Base-by-base conservation (phyloP, 495 filamentous ascomycete genomes). In the Penicillium crystallinum region DNA sequence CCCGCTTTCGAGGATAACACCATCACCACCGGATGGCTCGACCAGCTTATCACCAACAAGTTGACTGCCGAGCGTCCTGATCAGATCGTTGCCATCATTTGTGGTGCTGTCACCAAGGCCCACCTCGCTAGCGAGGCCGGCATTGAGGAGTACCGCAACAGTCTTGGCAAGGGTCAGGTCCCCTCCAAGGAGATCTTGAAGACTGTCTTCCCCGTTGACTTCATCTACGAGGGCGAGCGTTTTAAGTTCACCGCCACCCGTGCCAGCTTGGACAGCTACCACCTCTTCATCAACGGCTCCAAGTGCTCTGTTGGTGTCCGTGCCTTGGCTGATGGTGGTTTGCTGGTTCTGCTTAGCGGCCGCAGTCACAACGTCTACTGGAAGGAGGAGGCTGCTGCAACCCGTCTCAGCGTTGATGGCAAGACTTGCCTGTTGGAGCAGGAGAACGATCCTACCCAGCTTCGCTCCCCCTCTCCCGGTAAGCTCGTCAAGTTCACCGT, bases 191-290 rank as follows among this genome's bases (percentile, higher is more conserved):
- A 99, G 59, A 87, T 95, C 49, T 78, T 97, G 52, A 97, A 95
- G 81, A 97, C 95, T 0, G 91, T 99, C 51, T 99, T 97, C 81
- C 89, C 89, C 0, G 81, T 99, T 35, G 93, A 99, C 61, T 99
- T 97, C 77, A 99, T 99, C 70, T 99, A 99, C 66, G 95, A 97
- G 67, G 91, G 90, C 42, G 70, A 80, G 66, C 85, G 92, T 40
- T 99, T 97, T 77, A 97, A 99, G 75, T 99, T 99, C 75, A 97
- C 95, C 10, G 91, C 91, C 49, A 97, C 95, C 11, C 81, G 91
- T 37, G 95, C 95, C 11, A 91, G 91, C 70, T 58, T 85, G 40
- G 93, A 97, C 70, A 95, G 89, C 74, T 99, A 96, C 71, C 91
- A 95, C 59, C 82, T 99, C 36, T 99, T 99, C 77, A 96, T 97